Conservation (phyloP, 495 filamentous ascomycete genomes). For the Hypomontagnella monticulosa region DNA sequence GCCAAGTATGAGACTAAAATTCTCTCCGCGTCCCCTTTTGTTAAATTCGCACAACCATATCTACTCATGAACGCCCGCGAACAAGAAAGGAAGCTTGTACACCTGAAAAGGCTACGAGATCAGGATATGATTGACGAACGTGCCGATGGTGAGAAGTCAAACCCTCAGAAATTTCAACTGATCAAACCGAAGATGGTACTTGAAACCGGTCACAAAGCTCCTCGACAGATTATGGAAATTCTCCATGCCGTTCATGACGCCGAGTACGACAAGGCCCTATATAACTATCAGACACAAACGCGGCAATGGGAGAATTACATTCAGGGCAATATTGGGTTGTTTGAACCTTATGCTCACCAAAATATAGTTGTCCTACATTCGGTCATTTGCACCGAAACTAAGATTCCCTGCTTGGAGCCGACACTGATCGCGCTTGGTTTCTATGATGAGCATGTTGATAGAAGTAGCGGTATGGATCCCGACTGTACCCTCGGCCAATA, state of each 20-base stretch:
- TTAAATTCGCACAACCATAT: slow-evolving; percentile 93
- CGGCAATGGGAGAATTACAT: slow-evolving; percentile 95
- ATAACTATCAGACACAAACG: slow-evolving; percentile 94
- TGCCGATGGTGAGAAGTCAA: slow-evolving; percentile 65
- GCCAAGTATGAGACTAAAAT: slow-evolving; percentile 90
- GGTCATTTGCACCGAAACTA: slow-evolving; percentile 87
- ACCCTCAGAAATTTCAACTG: slow-evolving; percentile 79
- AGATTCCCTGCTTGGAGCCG: slow-evolving; percentile 91
- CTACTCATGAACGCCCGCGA: slow-evolving; percentile 90
- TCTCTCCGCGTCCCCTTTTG: slow-evolving; percentile 95
- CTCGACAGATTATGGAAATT: slow-evolving; percentile 89
- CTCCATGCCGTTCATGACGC: slow-evolving; percentile 93
- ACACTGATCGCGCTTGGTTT: slow-evolving; percentile 86
- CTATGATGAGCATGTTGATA: slow-evolving; percentile 84
- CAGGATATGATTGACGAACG: slow-evolving; percentile 71
- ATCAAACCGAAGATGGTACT: slow-evolving; percentile 96
- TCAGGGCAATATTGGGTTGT: slow-evolving; percentile 81
- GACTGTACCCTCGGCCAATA: slow-evolving; percentile 96
- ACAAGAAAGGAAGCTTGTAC: slow-evolving; percentile 82
- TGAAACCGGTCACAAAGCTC: slow-evolving; percentile 75
- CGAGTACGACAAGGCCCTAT: slow-evolving; percentile 93
- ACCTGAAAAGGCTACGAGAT: slow-evolving; percentile 83
- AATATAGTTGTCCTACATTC: slow-evolving; percentile 96
- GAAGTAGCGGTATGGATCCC: slow-evolving; percentile 69
- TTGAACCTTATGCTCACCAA: slow-evolving; percentile 93